These are phyloP conservation scores for Nitzschia sp. DNA, from an alignment of 108 stramenopile species.

Conservation along the genomic window DNA sequence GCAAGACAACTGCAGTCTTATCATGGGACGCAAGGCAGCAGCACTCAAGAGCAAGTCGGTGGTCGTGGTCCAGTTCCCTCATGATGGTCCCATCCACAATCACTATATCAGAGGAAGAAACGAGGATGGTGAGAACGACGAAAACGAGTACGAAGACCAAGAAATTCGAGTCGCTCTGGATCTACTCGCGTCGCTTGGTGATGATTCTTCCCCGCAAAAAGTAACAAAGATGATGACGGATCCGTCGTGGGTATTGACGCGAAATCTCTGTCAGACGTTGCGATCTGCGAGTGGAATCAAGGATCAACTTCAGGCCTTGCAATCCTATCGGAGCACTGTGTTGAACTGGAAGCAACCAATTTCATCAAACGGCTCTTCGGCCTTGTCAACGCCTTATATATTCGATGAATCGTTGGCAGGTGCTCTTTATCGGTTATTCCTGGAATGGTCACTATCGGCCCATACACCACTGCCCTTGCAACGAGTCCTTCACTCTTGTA, in stretches of 20 bases:
- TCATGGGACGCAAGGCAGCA: conserved; percentile 13
- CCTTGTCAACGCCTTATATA: not conserved
- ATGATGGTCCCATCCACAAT: conserved; percentile 42
- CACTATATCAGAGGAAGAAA: not conserved
- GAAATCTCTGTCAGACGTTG: not conserved
- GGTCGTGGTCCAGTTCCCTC: conserved; percentile 35
- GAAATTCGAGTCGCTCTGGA: not conserved
- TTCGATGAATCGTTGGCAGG: conserved; percentile 4
- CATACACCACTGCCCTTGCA: conserved; percentile 46
- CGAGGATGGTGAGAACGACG: not conserved
- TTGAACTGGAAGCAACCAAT: not conserved
- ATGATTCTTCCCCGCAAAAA: no score
- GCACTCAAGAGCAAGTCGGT: conserved; percentile 18
- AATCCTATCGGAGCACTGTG: conserved; percentile 24
- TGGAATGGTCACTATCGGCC: conserved; percentile 50
- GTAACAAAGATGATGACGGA: not conserved
- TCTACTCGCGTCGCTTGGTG: not conserved
- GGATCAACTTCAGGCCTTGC: conserved; percentile 30
- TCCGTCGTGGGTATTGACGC: not conserved
- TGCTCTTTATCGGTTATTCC: conserved; percentile 46
- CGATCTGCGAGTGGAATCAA: conserved; percentile 5
- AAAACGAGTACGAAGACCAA: not conserved
- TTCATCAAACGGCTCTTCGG: not conserved
- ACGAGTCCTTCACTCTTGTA: conserved; percentile 42
- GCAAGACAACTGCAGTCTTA: not conserved